Conservation (phyloP, 2,329 filamentous ascomycete genomes). For the Trichothecium sympodiale region DNA sequence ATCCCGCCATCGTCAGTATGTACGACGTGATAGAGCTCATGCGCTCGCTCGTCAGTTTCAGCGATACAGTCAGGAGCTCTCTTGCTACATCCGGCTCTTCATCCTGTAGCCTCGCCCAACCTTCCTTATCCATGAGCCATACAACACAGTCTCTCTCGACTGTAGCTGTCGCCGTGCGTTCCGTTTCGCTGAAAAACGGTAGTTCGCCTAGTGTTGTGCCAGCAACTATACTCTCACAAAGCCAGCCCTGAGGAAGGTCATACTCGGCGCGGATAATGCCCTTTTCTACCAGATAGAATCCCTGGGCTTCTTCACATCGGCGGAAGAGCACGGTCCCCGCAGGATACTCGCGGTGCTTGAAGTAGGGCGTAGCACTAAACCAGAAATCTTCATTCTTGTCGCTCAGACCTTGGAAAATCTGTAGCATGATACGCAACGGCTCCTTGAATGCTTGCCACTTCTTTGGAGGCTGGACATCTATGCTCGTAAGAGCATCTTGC, state of each 20-base stretch:
- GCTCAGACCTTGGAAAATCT: slow-evolving; percentile 87
- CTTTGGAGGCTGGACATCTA: slow-evolving; percentile 45
- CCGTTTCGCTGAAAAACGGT: slow-evolving; percentile 89
- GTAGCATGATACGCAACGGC: slow-evolving; percentile 80
- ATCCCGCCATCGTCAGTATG: slow-evolving; percentile 33
- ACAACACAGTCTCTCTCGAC: slow-evolving; percentile 73
- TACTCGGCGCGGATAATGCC: slow-evolving; percentile 89
- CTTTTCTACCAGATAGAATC: slow-evolving; percentile 83
- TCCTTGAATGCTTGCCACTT: slow-evolving; percentile 84
- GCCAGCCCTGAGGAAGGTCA: slow-evolving; percentile 75
- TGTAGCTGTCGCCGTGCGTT: slow-evolving; percentile 73
- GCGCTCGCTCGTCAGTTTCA: slow-evolving; percentile 89
- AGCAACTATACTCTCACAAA: slow-evolving; percentile 85
- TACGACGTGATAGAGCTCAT: slow-evolving; percentile 61
- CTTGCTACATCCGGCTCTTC: slow-evolving; percentile 66
- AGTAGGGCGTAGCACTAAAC: slow-evolving; percentile 71
- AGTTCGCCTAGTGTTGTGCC: slow-evolving; percentile 93
- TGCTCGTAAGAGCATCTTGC: slow-evolving; percentile 58
- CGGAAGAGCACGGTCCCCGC: slow-evolving; percentile 67
- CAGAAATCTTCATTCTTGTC: slow-evolving; percentile 89
- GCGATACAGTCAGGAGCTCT: slow-evolving; percentile 74
- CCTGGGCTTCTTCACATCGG: slow-evolving; percentile 64
- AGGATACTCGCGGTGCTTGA: slow-evolving; percentile 54
- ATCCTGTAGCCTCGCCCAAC: slow-evolving; percentile 63
- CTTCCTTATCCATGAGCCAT: slow-evolving; percentile 66